Evolutionary conservation across 2,329 filamentous ascomycete species (phyloP), one percentile per base, ranked within the genome.

Genomic region (Chalaropsis ovoidea): DNA sequence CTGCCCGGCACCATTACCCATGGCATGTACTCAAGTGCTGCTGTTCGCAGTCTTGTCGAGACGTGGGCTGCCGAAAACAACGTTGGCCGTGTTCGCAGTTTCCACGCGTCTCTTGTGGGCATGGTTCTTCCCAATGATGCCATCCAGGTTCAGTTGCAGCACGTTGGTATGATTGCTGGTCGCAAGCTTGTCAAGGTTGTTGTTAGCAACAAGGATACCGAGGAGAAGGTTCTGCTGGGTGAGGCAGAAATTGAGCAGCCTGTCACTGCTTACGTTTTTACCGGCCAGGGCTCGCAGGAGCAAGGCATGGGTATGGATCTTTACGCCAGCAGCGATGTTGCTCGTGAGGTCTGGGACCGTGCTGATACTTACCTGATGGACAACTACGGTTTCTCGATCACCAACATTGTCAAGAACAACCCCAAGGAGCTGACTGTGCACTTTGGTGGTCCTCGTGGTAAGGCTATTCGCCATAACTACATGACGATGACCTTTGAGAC

Each of bases 401-500:
- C 92, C 74, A 92, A 97, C 77, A 99, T 99, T 72, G 94, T 99
- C 76, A 95, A 91, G 82, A 99, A 97, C 81, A 99, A 99, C 78
- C 94, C 94, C 69, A 96, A 96, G 81, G 94, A 97, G 78, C 86
- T 99, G 65, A 99, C 95, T 4, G 90, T 99, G 70, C 89, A 99
- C 80, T 99, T 99, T 73, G 94, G 95, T 79, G 94, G 94, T 61
- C 91, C 94, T 68, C 89, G 90, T 67, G 94, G 94, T 74, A 99
- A 97, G 79, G 91, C 90, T 63, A 99, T 99, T 71, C 90, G 94
- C 69, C 88, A 96, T 74, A 99, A 99, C 78, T 99, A 99, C 81
- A 97, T 97, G 88, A 87, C 93, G 68, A 99, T 99, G 94, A 97
- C 93, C 61, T 99, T 97, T 77, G 94, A 99, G 80, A 95, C 93